Conservation (phyloP, 257 asterid genomes). For the Solanum tarapatanum region DNA sequence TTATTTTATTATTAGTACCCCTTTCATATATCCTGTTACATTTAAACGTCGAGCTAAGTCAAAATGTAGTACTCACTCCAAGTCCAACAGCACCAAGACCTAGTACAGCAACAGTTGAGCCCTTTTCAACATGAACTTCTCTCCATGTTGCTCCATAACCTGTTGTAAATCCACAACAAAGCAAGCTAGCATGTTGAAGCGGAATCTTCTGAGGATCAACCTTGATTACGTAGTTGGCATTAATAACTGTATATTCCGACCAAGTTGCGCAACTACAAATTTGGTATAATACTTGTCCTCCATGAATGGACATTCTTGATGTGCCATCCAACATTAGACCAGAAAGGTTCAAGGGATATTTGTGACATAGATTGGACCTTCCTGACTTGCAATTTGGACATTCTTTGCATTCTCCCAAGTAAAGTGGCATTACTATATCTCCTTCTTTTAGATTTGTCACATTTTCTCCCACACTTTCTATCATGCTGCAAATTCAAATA, state of each 20-base stretch:
- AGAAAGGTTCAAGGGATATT: constrained; percentile 18
- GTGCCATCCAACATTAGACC: constrained; percentile 54
- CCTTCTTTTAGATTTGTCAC: constrained; percentile 40
- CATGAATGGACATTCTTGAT: constrained; percentile 39
- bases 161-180: constrained; percentile 75
- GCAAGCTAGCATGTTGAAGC: constrained; percentile 57
- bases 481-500: constrained; percentile 15
- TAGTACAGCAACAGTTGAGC: background rate
- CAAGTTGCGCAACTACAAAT: constrained; percentile 55
- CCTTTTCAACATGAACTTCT: constrained; percentile 6
- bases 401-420: constrained; percentile 58
- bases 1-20: too few species aligned
- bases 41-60: background rate
- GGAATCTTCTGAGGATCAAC: constrained; percentile 41
- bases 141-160: constrained; percentile 31
- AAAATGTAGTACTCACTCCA: background rate
- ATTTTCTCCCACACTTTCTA: constrained; percentile 54
- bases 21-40: too few species aligned
- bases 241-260: constrained; percentile 57
- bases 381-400: constrained; percentile 55
- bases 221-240: constrained; percentile 38
- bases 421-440: constrained; percentile 61
- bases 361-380: constrained; percentile 11
- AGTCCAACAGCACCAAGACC: background rate
- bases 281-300: constrained; percentile 41